These are phyloP conservation scores for Schizonepeta tenuifolia DNA, from an alignment of 257 asterid species.

Conservation along the genomic window DNA sequence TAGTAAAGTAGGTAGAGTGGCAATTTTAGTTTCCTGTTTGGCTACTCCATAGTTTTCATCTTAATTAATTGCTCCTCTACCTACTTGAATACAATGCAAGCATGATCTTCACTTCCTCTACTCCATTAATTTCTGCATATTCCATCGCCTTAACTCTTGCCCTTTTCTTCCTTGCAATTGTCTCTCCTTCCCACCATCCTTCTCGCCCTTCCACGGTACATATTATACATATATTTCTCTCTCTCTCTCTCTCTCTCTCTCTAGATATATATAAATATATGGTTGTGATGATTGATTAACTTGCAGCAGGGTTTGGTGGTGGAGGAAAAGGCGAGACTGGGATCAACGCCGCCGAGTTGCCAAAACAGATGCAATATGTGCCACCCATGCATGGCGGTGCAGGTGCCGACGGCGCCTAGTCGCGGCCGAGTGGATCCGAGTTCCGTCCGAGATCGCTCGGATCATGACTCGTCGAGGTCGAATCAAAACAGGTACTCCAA, in stretches of 20 bases:
- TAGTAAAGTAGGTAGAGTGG: neutral
- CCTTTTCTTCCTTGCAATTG: constrained; percentile 27
- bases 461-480: constrained; percentile 29
- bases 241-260: constrained; percentile 25
- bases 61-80: constrained; percentile 9
- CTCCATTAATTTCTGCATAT: constrained; percentile 32
- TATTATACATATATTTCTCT: no score
- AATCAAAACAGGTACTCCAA: constrained; percentile 77
- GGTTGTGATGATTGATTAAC: no score
- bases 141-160: constrained; percentile 26
- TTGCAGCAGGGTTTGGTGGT: constrained; percentile 62
- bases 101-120: constrained; percentile 42
- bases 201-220: constrained; percentile 26
- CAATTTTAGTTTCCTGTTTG: neutral
- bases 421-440: constrained; percentile 44
- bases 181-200: constrained; percentile 34
- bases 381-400: constrained; percentile 97
- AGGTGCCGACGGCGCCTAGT: constrained; percentile 74
- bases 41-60: neutral
- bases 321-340: constrained; percentile 79
- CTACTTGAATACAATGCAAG: constrained; percentile 34
- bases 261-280: neutral
- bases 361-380: constrained; percentile 89
- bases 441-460: constrained; percentile 25
- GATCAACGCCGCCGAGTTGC: constrained; percentile 95